phyloP scores from a whole-genome alignment of 805 yeast genomes.

The Lachancea sp. region DNA sequence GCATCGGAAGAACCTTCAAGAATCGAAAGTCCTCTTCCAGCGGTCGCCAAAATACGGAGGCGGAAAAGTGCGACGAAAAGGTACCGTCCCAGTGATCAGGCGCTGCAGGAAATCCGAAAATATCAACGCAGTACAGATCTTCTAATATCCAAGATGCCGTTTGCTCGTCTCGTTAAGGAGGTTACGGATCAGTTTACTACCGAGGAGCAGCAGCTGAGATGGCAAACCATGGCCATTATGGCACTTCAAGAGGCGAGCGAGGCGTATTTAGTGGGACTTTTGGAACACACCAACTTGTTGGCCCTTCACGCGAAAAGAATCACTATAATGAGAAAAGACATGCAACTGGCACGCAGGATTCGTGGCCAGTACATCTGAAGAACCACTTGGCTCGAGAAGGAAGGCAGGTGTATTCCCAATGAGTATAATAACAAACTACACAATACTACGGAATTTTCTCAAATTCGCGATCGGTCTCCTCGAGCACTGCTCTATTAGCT shows the following conservation, averaged over 20 bases:
- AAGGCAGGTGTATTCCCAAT: too few relatives aligned
- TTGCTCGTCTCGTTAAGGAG: slow-evolving; percentile 70
- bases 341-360: slow-evolving; percentile 71
- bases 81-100: slow-evolving; percentile 59
- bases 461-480: too few relatives aligned
- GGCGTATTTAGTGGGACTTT: slow-evolving; percentile 63
- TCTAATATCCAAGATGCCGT: slow-evolving; percentile 64
- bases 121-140: slow-evolving; percentile 65
- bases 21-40: slow-evolving; percentile 7
- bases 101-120: slow-evolving; percentile 60
- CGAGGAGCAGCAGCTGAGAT: slow-evolving; percentile 53
- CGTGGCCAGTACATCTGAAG: slow-evolving; percentile 44
- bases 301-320: slow-evolving; percentile 78
- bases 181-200: slow-evolving; percentile 48
- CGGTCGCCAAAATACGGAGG: slow-evolving; percentile 13
- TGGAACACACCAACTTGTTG: slow-evolving; percentile 71
- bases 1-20: slow-evolving; percentile 1
- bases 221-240: slow-evolving; percentile 74
- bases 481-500: too few relatives aligned
- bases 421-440: not conserved
- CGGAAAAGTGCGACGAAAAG: slow-evolving; percentile 39
- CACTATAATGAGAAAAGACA: slow-evolving; percentile 80
- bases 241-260: slow-evolving; percentile 81
- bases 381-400: too few relatives aligned
- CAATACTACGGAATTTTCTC: not conserved